Percentiles rank a stretch among this genome's conserved stretches.
phyloP scores from a whole-genome alignment of 371 early-diverging fungal genomes.

The Apophysomyces trapeziformis region DNA sequence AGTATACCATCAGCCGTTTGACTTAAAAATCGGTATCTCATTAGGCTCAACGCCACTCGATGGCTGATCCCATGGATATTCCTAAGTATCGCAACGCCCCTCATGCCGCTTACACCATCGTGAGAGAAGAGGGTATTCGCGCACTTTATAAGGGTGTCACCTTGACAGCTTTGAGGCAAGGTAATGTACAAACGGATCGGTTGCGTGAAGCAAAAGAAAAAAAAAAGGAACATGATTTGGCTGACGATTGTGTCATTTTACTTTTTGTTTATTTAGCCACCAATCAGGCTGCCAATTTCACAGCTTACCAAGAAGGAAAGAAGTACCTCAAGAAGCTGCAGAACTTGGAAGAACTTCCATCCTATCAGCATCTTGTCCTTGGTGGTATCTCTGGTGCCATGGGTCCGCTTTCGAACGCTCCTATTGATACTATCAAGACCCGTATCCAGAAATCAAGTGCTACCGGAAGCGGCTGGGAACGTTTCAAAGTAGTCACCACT shows the following conservation, averaged over 20 bases:
- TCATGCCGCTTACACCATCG: conserved; percentile 91
- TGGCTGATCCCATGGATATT: conserved; percentile 95
- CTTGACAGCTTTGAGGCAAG: conserved; percentile 94
- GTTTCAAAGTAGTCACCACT: conserved; percentile 77
- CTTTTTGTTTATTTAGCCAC: conserved; percentile 65
- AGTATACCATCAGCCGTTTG: not conserved
- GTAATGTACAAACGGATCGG: conserved; percentile 48
- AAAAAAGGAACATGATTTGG: not conserved
- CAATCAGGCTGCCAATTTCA: conserved; percentile 99
- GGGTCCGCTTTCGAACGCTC: conserved; percentile 96
- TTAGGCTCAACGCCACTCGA: conserved; percentile 90
- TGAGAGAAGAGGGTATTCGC: conserved; percentile 89
- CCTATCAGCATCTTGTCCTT: conserved; percentile 88
- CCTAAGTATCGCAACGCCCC: conserved; percentile 96
- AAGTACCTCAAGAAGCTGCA: conserved; percentile 66
- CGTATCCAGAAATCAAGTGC: conserved; percentile 90
- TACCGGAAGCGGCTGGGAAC: conserved; percentile 77
- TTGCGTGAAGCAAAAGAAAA: conserved; percentile 10
- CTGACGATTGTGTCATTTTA: not conserved
- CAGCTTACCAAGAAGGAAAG: conserved; percentile 94
- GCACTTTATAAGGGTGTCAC: conserved; percentile 96
- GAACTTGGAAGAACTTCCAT: conserved; percentile 82
- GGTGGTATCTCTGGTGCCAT: conserved; percentile 97
- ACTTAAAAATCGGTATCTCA: not conserved
- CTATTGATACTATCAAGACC: conserved; percentile 98